phyloP scores from a whole-genome alignment of 495 filamentous ascomycete species.

The Corynascus novoguineensis region DNA sequence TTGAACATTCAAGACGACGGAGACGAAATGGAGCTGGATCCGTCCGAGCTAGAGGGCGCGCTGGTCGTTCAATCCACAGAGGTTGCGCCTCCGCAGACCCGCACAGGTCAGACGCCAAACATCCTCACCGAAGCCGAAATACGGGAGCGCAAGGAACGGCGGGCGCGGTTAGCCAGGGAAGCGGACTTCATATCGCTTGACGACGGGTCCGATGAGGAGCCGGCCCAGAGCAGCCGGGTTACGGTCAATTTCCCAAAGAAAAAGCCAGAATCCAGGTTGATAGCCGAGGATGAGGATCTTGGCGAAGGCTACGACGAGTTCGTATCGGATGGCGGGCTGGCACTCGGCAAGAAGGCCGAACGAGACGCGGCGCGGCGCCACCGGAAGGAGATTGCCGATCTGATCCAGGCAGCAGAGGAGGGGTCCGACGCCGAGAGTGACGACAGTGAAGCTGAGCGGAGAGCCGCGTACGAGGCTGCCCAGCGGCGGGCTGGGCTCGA shows the following conservation, averaged over 20 bases:
- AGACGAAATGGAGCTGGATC: constrained; percentile 45
- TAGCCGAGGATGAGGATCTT: constrained; percentile 87
- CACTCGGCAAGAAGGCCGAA: constrained; percentile 75
- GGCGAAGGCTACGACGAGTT: constrained; percentile 92
- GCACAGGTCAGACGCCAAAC: constrained; percentile 14
- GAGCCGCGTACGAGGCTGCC: constrained; percentile 79
- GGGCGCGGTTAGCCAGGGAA: constrained; percentile 71
- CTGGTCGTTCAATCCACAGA: constrained; percentile 54
- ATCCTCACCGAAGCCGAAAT: constrained; percentile 85
- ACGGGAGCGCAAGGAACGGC: constrained; percentile 81
- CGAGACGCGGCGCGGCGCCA: constrained; percentile 62
- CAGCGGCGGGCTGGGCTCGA: constrained; percentile 81
- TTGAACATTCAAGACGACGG: constrained; percentile 18
- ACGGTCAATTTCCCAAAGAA: constrained; percentile 43
- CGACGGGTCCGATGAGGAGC: constrained; percentile 39
- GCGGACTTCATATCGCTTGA: constrained; percentile 73
- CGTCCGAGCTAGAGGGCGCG: constrained; percentile 51
- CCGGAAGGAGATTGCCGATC: constrained; percentile 70
- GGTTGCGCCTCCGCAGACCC: constrained; percentile 3
- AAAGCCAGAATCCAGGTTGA: constrained; percentile 65
- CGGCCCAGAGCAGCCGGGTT: constrained; percentile 13
- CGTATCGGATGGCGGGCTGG: constrained; percentile 74
- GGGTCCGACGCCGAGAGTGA: constrained; percentile 53
- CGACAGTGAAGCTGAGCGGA: constrained; percentile 73
- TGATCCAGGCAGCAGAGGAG: constrained; percentile 77